Evolutionary conservation across 441 rosid genomes (phyloP), one percentile per base, ranked within the genome.

Genomic region (Capsella rubella): DNA sequence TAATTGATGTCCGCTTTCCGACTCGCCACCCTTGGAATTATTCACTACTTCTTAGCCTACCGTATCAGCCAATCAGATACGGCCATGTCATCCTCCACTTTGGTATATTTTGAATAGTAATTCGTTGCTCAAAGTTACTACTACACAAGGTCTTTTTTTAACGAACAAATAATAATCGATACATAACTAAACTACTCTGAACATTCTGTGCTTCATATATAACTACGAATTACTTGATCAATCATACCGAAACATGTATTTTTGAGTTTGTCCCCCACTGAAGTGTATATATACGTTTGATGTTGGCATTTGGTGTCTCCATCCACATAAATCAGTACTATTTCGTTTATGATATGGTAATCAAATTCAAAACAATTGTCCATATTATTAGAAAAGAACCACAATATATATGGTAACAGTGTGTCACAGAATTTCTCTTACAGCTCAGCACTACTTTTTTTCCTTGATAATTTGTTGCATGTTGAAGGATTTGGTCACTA

Each of bases 1-100:
- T 72, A 56, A 70, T 64, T 76, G 71, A 49, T 50, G 65, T 64
- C 66, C 52, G 69, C 79, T 70, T 64, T 71, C 61, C 76, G 51
- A 27, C 62, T 50, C 39, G 35, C 25, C 15, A n/a, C 15, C 25
- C 12, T 71, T 71, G 72, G 61, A 63, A 1, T 54, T 56, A 76
- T 76, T 46, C 50, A 14, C 40, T 56, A 54, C 12, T 51, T 15
- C 64, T 16, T 45, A 39, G 62, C 73, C 71, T 62, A 47, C 18
- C 9, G 4, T 28, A 37, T 0, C 1, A 55, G 1, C 66, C 53
- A 76, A 29, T 55, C 3, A 54, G 8, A 69, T 29, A 18, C 11
- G 1, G 49, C 67, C 75, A 56, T 39, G 62, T 76, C 75, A 76
- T 47, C 61, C 0, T 68, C 79, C 79, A 75, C 74, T 75, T 52